These are phyloP conservation scores for Candida sphagnicola DNA, from an alignment of 805 yeast genomes.

Conservation along the genomic window DNA sequence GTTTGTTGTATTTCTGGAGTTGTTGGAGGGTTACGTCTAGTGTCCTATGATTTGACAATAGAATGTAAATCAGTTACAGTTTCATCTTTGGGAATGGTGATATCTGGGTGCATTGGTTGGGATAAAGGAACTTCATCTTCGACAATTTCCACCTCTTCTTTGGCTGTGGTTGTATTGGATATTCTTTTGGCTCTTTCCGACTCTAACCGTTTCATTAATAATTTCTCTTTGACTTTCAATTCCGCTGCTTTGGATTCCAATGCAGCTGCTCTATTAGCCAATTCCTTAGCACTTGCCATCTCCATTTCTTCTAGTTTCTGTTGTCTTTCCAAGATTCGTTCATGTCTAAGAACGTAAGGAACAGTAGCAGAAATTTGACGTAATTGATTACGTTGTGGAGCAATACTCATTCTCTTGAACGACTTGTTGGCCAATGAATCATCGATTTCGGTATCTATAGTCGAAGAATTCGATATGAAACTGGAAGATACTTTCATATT, in stretches of 20 bases:
- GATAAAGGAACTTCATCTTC: neutral
- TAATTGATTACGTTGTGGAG: slow-evolving; percentile 56
- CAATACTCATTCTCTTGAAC: slow-evolving; percentile 43
- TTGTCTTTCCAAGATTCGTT: slow-evolving; percentile 68
- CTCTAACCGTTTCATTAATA: slow-evolving; percentile 42
- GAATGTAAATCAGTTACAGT: slow-evolving; percentile 52
- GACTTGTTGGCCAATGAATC: slow-evolving; percentile 18
- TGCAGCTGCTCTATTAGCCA: slow-evolving; percentile 70
- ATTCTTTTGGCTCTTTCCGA: slow-evolving; percentile 15
- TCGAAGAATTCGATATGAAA: slow-evolving; percentile 27
- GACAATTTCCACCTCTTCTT: neutral
- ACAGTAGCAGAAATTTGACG: slow-evolving; percentile 80
- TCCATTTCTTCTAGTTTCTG: slow-evolving; percentile 77
- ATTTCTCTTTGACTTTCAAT: slow-evolving; percentile 61
- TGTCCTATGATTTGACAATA: slow-evolving; percentile 14
- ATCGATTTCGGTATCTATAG: slow-evolving; percentile 15
- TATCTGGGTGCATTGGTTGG: neutral
- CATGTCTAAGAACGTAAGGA: slow-evolving; percentile 79
- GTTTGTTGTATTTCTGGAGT: too few species aligned
- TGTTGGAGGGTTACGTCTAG: too few species aligned
- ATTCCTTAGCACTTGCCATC: slow-evolving; percentile 69
- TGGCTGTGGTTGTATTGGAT: neutral
- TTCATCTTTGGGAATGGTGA: slow-evolving; percentile 40
- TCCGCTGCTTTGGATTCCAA: slow-evolving; percentile 72
- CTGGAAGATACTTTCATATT: slow-evolving; percentile 23